Evolutionary conservation across 345 rosid species (phyloP).

Genomic region (Rhizophora mangle): DNA sequence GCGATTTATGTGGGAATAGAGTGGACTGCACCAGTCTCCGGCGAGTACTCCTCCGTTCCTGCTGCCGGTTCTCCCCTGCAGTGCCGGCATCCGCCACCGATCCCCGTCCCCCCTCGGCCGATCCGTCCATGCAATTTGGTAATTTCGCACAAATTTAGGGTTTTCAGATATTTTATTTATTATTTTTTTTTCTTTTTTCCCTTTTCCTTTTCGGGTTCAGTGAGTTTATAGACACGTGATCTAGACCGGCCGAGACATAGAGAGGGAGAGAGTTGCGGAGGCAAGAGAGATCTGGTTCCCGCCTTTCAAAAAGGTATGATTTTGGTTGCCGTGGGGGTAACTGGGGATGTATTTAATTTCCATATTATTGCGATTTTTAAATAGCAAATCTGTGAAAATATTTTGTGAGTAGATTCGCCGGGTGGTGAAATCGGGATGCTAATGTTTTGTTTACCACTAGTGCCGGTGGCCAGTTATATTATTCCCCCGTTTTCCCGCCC

Average conservation of each 20-base stretch:
- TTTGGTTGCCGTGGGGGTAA: too few species aligned
- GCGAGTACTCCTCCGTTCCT: constrained; percentile 40
- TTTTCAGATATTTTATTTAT: too few species aligned
- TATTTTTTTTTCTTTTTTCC: background rate
- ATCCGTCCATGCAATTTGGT: constrained; percentile 12
- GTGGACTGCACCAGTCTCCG: constrained; percentile 80
- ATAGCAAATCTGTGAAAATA: too few species aligned
- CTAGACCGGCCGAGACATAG: background rate
- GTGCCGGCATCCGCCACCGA: background rate
- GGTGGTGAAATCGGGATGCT: too few species aligned
- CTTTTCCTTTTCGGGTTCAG: background rate
- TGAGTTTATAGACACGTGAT: background rate
- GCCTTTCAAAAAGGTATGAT: background rate
- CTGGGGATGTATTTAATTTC: background rate
- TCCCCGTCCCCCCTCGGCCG: constrained; percentile 8
- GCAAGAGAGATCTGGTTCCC: constrained; percentile 7
- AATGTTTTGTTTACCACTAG: too few species aligned
- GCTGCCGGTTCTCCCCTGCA: constrained; percentile 11
- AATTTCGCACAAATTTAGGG: constrained; percentile 1
- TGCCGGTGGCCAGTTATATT: too few species aligned
- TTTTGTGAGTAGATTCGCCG: too few species aligned
- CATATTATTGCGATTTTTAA: too few species aligned
- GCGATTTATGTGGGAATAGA: constrained; percentile 49
- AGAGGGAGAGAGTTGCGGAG: background rate
- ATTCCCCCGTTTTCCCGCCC: too few species aligned